Evolutionary conservation across 2,329 filamentous ascomycete genomes (phyloP), one percentile per base, ranked within the genome.

Genomic region (Arthrobotrys sphaeroides): DNA sequence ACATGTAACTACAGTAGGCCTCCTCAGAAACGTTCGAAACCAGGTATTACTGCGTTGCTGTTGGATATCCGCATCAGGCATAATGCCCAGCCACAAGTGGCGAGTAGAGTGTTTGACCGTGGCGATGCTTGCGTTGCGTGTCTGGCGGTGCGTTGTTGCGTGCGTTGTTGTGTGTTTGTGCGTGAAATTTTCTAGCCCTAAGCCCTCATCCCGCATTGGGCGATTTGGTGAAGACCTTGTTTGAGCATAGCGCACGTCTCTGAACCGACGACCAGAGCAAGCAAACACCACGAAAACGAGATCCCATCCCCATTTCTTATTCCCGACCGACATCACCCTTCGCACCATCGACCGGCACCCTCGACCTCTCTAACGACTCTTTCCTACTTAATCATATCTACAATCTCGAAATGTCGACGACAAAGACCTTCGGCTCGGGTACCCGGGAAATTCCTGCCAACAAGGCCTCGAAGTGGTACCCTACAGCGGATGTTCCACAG

Each of bases 391-490:
- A 67, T 67, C 16, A 61, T 51, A 69, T 59, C 26, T 57, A 5
- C 26, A n/a, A 33, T 26, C 22, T 69, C 72, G 72, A 75, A 45
- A 92, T 92, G 90, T 91, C 90, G 87, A 53, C 49, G 28, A 85
- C 86, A 82, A 87, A 88, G 86, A 94, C 91, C 89, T 97, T 97
- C 89, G 93, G 93, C 88, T 95, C 95, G 90, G 92, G 92, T 87
- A 91, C 92, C 87, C 90, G 94, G 88, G 89, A 91, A 85, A 90
- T 97, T 85, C 93, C 86, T 85, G 88, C 85, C 84, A 90, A 97
- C 86, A 96, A 96, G 92, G 94, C 94, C 83, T 90, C 92, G 89
- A 98, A 97, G 88, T 99, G 94, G 93, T 99, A 99, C 88, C 92
- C 93, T 85, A 92, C 93, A 84, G 91, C 96, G 85, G 94, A 97